Base-by-base conservation (phyloP, 2,329 filamentous ascomycete genomes). In the Botrytis porri region DNA sequence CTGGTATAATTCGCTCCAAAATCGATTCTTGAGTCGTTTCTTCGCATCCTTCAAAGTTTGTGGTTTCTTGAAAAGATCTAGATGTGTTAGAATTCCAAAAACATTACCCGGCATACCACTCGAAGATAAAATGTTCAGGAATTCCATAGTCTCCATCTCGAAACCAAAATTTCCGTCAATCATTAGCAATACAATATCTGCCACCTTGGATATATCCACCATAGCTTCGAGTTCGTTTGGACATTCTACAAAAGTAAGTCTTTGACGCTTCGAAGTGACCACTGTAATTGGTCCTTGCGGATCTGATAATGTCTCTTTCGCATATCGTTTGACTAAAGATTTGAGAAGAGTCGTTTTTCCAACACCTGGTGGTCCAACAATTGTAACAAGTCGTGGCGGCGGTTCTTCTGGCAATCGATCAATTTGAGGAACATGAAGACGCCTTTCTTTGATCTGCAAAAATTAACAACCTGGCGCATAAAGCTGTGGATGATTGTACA, bases 131-230 rank as follows among this genome's bases (percentile, higher is more conserved):
- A 98, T 91, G 78, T 98, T 98, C 80, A 99, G 85, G 75, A 99
- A 99, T 83, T 99, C 96, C 96, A 99, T 99, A 0, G 96, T 99
- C 86, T 99, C 96, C 96, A 99, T 99, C 84, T 99, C 96, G 81
- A 99, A 99, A 22, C 96, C 97, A 80, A 93, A 99, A 83, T 98
- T 98, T 72, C 96, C 97, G 81, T 99, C 96, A 78, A 99, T 99
- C 93, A 99, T 96, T 73, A 99, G 88, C 67, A 99, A 87, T 9
- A 98, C 93, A 79, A 99, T 98, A 82, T 99, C 96, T 29, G 97
- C 96, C 61, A 99, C 93, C 83, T 99, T 99, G 74, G 96, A 93
- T 73, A 98, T 88, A 82, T 99, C 96, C 76, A 99, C 95, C 93
- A 98, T 98, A 77, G 93, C 92, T 75, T 97, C 95, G 71, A 99